These are phyloP conservation scores for Trichophyton verrucosum DNA, from an alignment of 2,329 filamentous ascomycete genomes.

Conservation along the genomic window DNA sequence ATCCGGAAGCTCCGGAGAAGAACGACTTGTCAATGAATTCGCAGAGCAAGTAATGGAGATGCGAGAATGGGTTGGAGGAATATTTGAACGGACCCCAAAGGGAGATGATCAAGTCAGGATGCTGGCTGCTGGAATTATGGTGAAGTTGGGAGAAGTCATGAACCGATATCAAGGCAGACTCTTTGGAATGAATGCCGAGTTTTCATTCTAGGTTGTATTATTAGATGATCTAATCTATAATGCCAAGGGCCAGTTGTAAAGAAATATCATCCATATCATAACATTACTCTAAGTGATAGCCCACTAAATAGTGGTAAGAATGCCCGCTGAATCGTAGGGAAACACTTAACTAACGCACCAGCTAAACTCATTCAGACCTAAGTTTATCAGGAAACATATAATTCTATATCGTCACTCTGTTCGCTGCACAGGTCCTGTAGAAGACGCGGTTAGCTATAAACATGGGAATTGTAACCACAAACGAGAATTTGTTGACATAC, in stretches of 20 bases:
- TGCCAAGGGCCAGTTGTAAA: neutral
- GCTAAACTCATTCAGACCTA: neutral
- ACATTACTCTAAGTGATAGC: neutral
- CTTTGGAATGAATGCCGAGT: slow-evolving; percentile 54
- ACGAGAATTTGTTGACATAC: neutral
- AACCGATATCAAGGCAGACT: slow-evolving; percentile 68
- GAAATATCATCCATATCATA: neutral
- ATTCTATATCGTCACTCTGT: neutral
- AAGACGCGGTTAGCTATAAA: neutral
- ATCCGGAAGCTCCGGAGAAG: slow-evolving; percentile 40
- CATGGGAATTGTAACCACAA: neutral
- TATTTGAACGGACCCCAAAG: slow-evolving; percentile 51
- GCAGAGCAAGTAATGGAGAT: slow-evolving; percentile 72
- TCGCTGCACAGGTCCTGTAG: neutral
- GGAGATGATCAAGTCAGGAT: slow-evolving; percentile 32
- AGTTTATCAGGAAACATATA: neutral
- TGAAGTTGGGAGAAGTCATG: slow-evolving; percentile 67
- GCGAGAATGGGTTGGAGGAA: slow-evolving; percentile 66
- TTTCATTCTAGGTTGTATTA: slow-evolving; percentile 12
- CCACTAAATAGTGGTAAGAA: neutral
- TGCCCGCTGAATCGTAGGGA: neutral
- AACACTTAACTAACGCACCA: neutral
- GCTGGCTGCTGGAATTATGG: slow-evolving; percentile 67
- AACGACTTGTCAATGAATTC: slow-evolving; percentile 60
- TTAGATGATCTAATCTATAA: neutral